Conservation (phyloP, 768 basidiomycete species). For the Mycena crocata region DNA sequence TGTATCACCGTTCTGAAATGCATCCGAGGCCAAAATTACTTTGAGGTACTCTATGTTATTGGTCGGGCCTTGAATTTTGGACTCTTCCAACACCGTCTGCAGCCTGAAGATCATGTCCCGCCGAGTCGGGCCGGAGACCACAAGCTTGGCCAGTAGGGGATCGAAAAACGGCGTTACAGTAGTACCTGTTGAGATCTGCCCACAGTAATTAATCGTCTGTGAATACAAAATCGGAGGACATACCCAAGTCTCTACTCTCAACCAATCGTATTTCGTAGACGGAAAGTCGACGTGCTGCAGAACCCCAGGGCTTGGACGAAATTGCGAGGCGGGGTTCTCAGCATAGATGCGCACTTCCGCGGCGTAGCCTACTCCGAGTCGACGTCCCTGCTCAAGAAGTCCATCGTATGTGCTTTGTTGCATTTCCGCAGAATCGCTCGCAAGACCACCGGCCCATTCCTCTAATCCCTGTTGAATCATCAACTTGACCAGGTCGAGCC, state of each 20-base stretch:
- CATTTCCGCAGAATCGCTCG: slow-evolving; percentile 38
- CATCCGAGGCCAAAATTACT: slow-evolving; percentile 52
- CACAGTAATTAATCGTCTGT: slow-evolving; percentile 25
- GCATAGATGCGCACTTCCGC: slow-evolving; percentile 72
- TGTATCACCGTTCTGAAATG: slow-evolving; percentile 55
- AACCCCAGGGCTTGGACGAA: slow-evolving; percentile 69
- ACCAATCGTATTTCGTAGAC: slow-evolving; percentile 51
- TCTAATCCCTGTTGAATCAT: slow-evolving; percentile 71
- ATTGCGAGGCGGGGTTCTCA: slow-evolving; percentile 69
- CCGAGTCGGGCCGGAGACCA: slow-evolving; percentile 61
- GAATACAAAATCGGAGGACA: slow-evolving; percentile 27
- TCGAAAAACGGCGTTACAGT: slow-evolving; percentile 66
- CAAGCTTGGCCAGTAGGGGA: slow-evolving; percentile 69
- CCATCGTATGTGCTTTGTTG: slow-evolving; percentile 53
- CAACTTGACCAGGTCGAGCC: slow-evolving; percentile 71
- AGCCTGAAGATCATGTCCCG: slow-evolving; percentile 60
- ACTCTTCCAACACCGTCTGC: slow-evolving; percentile 47
- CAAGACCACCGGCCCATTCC: slow-evolving; percentile 42
- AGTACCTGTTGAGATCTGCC: slow-evolving; percentile 60
- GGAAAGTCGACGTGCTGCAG: slow-evolving; percentile 65
- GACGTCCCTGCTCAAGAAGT: slow-evolving; percentile 6
- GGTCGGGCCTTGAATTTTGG: slow-evolving; percentile 65
- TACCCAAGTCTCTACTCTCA: slow-evolving; percentile 73
- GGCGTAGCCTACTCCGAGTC: slow-evolving; percentile 46
- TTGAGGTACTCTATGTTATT: slow-evolving; percentile 68